Percentiles rank a stretch among this genome's conserved stretches.
These are phyloP conservation scores for Clarireedia hainanense DNA, from an alignment of 2,329 filamentous ascomycete genomes.

Conservation along the genomic window DNA sequence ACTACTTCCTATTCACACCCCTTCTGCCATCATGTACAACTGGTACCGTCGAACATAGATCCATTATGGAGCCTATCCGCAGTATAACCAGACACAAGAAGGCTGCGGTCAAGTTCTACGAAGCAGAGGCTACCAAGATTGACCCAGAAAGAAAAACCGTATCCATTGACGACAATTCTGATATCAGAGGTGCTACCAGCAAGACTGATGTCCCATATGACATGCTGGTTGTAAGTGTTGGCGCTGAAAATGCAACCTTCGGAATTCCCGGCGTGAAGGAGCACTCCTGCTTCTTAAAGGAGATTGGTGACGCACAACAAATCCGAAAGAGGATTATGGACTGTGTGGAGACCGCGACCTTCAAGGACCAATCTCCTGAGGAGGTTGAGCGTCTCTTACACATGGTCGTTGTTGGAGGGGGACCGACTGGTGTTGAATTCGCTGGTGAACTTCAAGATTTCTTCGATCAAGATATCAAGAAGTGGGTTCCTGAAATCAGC, in stretches of 20 bases:
- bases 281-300: slow-evolving; percentile 96
- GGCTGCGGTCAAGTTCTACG: slow-evolving; percentile 90
- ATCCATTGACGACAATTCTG: slow-evolving; percentile 84
- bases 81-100: slow-evolving; percentile 95
- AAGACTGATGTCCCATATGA: slow-evolving; percentile 92
- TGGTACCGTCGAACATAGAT: slow-evolving; percentile 95
- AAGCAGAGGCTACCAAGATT: slow-evolving; percentile 93
- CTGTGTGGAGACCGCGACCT: slow-evolving; percentile 95
- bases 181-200: slow-evolving; percentile 75
- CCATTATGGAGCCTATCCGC: slow-evolving; percentile 98
- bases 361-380: slow-evolving; percentile 87
- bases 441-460: slow-evolving; percentile 98
- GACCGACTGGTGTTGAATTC: slow-evolving; percentile 95
- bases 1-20: slow-evolving; percentile 99
- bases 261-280: slow-evolving; percentile 93
- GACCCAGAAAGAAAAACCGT: slow-evolving; percentile 86
- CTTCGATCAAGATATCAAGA: slow-evolving; percentile 96
- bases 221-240: slow-evolving; percentile 95
- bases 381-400: slow-evolving; percentile 92
- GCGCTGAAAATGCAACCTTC: slow-evolving; percentile 97
- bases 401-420: slow-evolving; percentile 94
- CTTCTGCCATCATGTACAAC: slow-evolving; percentile 96
- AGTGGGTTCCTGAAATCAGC: slow-evolving; percentile 93
- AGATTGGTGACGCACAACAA: slow-evolving; percentile 89
- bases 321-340: slow-evolving; percentile 99